phyloP scores from a whole-genome alignment of 371 early-diverging fungal species.

The Catenaria anguillulae region DNA sequence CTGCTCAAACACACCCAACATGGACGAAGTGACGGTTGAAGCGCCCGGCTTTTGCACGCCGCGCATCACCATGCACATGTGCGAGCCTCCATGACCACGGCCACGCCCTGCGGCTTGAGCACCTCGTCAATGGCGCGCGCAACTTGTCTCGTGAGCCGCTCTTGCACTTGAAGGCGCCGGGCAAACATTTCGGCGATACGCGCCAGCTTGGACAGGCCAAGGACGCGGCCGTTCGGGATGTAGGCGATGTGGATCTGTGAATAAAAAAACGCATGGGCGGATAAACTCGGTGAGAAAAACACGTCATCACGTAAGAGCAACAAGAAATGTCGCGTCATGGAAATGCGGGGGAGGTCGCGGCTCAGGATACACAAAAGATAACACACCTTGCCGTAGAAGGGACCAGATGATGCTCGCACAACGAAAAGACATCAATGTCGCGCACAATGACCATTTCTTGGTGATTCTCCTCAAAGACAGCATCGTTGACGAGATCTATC shows the following conservation, averaged over 20 bases:
- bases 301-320: too few species aligned
- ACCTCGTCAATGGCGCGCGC: conserved; percentile 79
- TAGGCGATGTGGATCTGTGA: conserved; percentile 78
- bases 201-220: conserved; percentile 93
- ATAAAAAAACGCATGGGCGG: too few species aligned
- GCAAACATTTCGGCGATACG: conserved; percentile 95
- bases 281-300: too few species aligned
- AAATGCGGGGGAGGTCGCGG: too few species aligned
- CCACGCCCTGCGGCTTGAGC: conserved; percentile 89
- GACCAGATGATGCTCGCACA: conserved; percentile 98
- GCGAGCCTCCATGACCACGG: conserved; percentile 94
- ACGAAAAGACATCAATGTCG: conserved; percentile 82
- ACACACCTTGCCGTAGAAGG: too few species aligned
- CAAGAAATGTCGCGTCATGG: too few species aligned
- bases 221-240: conserved; percentile 74
- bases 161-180: conserved; percentile 92
- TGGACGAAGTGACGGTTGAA: conserved; percentile 79
- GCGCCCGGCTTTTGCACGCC: conserved; percentile 85
- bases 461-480: conserved; percentile 94
- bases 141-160: conserved; percentile 93
- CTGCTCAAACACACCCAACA: conserved; percentile 85
- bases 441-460: conserved; percentile 97
- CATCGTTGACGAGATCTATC: conserved; percentile 77
- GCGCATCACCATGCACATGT: conserved; percentile 89
- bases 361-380: too few species aligned